Evolutionary conservation across 257 asterid genomes (phyloP).

Genomic region (Datura wrightii): DNA sequence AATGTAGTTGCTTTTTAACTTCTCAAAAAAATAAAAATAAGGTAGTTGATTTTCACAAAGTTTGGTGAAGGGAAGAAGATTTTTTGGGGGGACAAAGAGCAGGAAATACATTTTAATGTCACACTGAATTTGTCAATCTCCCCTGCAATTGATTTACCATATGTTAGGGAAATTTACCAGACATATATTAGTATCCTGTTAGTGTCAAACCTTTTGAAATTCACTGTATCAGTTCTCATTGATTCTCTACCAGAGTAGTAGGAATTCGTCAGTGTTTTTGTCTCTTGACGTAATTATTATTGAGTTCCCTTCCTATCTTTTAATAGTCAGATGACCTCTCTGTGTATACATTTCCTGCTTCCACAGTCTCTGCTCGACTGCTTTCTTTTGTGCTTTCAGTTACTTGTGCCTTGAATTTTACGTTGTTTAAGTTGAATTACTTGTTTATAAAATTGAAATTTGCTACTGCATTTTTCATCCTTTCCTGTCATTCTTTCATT

Average conservation of each 20-base stretch:
- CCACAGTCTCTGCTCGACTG: neutral
- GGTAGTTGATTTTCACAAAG: neutral
- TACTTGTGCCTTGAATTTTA: slow-evolving; percentile 6
- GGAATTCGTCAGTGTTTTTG: neutral
- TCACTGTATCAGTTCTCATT: neutral
- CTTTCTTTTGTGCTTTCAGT: slow-evolving; percentile 11
- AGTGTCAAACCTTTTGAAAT: slow-evolving; percentile 14
- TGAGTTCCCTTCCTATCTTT: neutral
- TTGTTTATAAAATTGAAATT: neutral
- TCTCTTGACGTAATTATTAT: neutral
- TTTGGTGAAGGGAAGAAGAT: neutral
- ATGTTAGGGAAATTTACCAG: neutral
- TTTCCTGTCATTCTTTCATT: neutral
- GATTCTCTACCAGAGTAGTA: neutral
- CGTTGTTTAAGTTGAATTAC: neutral
- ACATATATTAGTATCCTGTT: neutral
- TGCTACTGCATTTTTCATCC: slow-evolving; percentile 5
- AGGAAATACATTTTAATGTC: neutral
- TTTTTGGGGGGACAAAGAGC: neutral
- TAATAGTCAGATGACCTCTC: neutral
- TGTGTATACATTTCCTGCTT: neutral
- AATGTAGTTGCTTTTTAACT: slow-evolving; percentile 2
- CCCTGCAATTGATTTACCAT: neutral
- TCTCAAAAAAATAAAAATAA: neutral
- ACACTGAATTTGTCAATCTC: neutral